Base-by-base conservation (phyloP, 805 yeast genomes). In the Henningerozyma blattae region DNA sequence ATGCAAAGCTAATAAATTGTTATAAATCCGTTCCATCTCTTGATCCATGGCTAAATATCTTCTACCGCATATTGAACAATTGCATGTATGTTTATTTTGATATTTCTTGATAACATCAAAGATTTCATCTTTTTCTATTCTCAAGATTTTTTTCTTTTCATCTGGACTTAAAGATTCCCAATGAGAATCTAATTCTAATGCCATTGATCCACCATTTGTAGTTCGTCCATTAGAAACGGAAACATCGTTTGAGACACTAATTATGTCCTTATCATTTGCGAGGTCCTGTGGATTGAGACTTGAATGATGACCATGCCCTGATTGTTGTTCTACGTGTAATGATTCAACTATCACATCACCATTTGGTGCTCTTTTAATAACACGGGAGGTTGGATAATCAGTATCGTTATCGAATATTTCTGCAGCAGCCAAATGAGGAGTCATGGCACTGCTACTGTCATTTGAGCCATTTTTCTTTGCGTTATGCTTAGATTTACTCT, bases 61-160 rank as follows among this genome's bases (percentile, higher is more conserved):
- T 30, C 82, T 69, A 2, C 87, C 89, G 59, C 95, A 87, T 15
- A 74, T 74, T 4, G 75, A 61, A 52, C 95, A 87, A 37, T 72
- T 67, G 52, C 95, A 86, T 12, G 52, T 54, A 28, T 25, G 34
- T 24, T 42, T 46, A 41, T 66, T 64, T 47, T 73, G 77, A 47
- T 74, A 75, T 38, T 68, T 74, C 39, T 68, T 71, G 53, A 84
- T 71, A 28, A 74, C 66, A 32, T 68, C 70, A 56, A 81, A 64
- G 1, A 86, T 75, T 27, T 82, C 75, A 31, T 72, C 72, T 50
- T 76, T 78, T 43, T 81, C 83, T 29, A 82, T 70, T 45, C 69
- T 66, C 20, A 82, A 68, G 17, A 85, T 66, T 20, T 68, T 61
- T 44, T 69, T 64, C 45, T 81, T 78, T 43, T 72, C 75, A 4